Conservation (phyloP, 192 early-diverging fungal genomes). For the Gorgonomyces haynaldii region DNA sequence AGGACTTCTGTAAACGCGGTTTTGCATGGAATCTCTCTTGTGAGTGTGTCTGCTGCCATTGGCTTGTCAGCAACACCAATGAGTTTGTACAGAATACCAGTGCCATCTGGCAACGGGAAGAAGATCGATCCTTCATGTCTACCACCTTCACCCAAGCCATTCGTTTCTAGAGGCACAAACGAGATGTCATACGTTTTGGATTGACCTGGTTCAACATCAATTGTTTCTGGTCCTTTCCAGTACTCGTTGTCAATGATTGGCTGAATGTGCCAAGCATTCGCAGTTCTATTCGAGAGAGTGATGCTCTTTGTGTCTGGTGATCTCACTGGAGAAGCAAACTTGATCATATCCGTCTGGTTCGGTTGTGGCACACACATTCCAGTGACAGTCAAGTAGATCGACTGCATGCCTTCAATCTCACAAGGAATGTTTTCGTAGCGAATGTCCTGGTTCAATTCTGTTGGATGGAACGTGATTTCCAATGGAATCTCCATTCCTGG, state of each 20-base stretch:
- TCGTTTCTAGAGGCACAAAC: conserved; percentile 38
- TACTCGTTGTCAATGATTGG: conserved; percentile 50
- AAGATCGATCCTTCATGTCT: conserved; percentile 50
- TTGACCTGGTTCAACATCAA: conserved; percentile 46
- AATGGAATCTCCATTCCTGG: conserved; percentile 49
- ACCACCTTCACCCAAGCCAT: conserved; percentile 38
- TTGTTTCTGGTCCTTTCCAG: conserved; percentile 37
- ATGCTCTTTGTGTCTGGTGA: conserved; percentile 40
- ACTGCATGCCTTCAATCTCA: conserved; percentile 27
- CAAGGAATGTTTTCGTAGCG: conserved; percentile 42
- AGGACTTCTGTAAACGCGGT: conserved; percentile 40
- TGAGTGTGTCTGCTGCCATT: conserved; percentile 29
- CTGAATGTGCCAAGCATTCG: conserved; percentile 35
- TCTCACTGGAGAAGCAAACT: conserved; percentile 43
- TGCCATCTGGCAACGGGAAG: conserved; percentile 51
- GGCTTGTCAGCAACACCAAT: conserved; percentile 45
- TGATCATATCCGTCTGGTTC: conserved; percentile 39
- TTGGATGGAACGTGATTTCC: conserved; percentile 48
- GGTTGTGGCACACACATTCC: conserved; percentile 48
- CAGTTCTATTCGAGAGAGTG: conserved; percentile 35
- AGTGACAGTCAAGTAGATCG: conserved; percentile 38
- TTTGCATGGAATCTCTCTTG: conserved; percentile 46
- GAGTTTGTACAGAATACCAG: conserved; percentile 48
- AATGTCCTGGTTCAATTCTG: conserved; percentile 40
- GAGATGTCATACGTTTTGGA: conserved; percentile 41